Base-by-base conservation (phyloP, 2,329 filamentous ascomycete species). In the Nothophoma quercina region DNA sequence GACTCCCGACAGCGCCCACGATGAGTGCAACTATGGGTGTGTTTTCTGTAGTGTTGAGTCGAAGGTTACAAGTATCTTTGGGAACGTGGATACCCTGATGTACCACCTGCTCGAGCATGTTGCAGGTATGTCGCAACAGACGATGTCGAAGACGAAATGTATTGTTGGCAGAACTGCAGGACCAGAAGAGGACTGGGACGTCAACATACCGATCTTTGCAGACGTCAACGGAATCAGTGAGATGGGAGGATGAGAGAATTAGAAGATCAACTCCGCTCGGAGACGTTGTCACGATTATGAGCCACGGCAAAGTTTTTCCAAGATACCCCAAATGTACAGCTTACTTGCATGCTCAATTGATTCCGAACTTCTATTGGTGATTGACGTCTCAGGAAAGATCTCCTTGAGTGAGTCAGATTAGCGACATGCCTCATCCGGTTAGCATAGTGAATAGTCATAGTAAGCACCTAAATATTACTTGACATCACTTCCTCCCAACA, bases 91-190 rank as follows among this genome's bases (percentile, higher is more conserved):
- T 52, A 73, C 68, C 39, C 63, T 78, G 19, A 71, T 77, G 67
- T 68, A 67, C 39, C 76, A 78, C 56, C 61, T 78, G 9, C 48
- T 67, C 15, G 70, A 69, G 28, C 76, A 78, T 62, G 68, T 64
- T 12, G 62, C 64, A 10, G 58, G 49, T 23, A 65, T 64, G 63
- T 60, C 41, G 28, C 71, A 67, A 59, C 63, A 39, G 55, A 66
- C 56, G 51, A 65, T 53, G 60, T 49, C 44, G 38, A 69, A 69
- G 64, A 70, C 65, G 5, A 69, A 60, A 33, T 73, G 73, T 53
- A 56, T 78, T 5, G 28, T 76, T 1, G 75, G 74, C 0, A 59
- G 74, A n/a, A 50, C 61, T 29, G 68, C 75, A 6, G 64, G 58
- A 2, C 18, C 12, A 25, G 58, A 62, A 4, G 73, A 76, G 56